Conservation (phyloP, 73 alveolate genomes). For the Tetrahymena borealis region DNA sequence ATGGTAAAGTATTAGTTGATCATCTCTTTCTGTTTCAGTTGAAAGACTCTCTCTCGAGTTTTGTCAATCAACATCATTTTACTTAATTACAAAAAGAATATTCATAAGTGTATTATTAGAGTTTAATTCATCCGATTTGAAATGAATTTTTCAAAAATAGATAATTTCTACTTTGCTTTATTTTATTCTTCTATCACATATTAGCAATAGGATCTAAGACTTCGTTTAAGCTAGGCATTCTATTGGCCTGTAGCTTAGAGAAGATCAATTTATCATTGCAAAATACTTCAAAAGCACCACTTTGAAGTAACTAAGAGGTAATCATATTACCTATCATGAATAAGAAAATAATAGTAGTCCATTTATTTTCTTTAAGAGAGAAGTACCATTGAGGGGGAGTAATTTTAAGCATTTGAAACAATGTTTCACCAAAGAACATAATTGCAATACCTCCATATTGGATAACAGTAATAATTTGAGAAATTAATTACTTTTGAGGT, state of each 20-base stretch:
- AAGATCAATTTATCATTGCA: not conserved
- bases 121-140: not conserved
- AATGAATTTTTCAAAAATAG: not conserved
- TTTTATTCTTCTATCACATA: not conserved
- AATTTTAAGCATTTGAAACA: not conserved
- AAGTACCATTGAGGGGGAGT: not conserved
- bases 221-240: conserved; percentile 1
- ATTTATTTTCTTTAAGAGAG: not conserved
- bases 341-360: not conserved
- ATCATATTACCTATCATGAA: not conserved
- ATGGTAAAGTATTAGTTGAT: not conserved
- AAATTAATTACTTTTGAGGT: not conserved
- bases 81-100: not conserved
- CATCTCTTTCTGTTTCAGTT: not conserved
- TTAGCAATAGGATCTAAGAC: not conserved
- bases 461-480: not conserved
- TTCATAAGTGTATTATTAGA: not conserved
- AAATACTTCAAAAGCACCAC: not conserved
- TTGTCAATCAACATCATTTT: not conserved
- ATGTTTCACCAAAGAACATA: not conserved
- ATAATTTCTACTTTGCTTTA: too few relatives aligned
- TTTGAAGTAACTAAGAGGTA: not conserved
- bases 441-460: not conserved
- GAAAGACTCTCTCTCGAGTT: conserved; percentile 5
- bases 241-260: not conserved